These are phyloP conservation scores for Chrysoporthe deuterocubensis DNA, from an alignment of 2,329 filamentous ascomycete genomes.

Conservation along the genomic window DNA sequence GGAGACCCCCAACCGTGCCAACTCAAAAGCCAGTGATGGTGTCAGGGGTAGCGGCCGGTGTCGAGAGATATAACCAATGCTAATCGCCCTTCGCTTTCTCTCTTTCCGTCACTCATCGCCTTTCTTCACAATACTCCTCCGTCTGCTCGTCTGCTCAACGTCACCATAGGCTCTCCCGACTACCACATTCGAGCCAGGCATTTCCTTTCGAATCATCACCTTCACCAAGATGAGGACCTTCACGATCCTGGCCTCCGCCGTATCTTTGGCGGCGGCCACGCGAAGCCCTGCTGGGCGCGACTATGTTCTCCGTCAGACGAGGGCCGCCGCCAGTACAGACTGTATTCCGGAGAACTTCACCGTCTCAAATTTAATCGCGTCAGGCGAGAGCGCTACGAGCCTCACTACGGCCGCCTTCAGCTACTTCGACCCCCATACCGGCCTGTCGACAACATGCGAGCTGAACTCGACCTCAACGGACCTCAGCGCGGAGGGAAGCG, in stretches of 20 bases:
- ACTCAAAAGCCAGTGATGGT: constrained; percentile 1
- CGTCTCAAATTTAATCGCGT: constrained; percentile 43
- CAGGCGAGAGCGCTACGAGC: constrained; percentile 31
- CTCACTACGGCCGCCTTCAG: constrained; percentile 44
- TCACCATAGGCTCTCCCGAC: neutral
- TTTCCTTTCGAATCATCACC: neutral
- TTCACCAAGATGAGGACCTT: constrained; percentile 15
- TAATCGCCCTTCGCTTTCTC: neutral
- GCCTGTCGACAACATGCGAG: constrained; percentile 46
- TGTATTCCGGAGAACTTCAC: constrained; percentile 44
- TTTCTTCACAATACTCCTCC: neutral
- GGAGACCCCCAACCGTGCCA: constrained; percentile 4
- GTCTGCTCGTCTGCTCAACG: neutral
- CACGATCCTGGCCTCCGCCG: constrained; percentile 18
- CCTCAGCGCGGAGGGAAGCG: constrained; percentile 37
- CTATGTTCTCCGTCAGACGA: neutral
- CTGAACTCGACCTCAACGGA: constrained; percentile 48
- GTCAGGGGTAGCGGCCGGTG: constrained; percentile 15
- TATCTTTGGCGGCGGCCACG: constrained; percentile 25
- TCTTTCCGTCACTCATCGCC: neutral
- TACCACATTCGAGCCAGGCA: neutral
- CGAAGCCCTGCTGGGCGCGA: constrained; percentile 3
- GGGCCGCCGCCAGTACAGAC: constrained; percentile 18
- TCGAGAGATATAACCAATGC: constrained; percentile 9
- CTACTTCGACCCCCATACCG: constrained; percentile 47